phyloP scores from a whole-genome alignment of 164 flowering plant genomes.

The Tetrastigma voinierianum region DNA sequence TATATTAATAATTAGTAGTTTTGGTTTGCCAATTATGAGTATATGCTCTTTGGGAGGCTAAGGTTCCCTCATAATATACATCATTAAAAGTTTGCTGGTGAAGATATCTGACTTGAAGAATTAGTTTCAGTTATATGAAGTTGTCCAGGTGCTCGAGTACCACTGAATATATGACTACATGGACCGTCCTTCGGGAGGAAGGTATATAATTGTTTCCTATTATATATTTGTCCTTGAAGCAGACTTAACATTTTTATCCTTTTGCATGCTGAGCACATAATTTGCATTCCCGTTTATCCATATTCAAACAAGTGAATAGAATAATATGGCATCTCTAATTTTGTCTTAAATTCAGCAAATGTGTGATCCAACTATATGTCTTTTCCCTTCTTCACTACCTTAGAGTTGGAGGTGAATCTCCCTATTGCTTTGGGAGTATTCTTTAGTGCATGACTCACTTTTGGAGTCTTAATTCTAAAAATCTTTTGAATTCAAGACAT shows the following conservation, averaged over 20 bases:
- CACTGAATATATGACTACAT: constrained; percentile 68
- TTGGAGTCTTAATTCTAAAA: no score
- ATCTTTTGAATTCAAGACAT: no score
- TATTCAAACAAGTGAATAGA: not conserved
- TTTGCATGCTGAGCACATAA: not conserved
- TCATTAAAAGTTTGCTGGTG: constrained; percentile 90
- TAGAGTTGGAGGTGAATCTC: no score
- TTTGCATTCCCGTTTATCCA: not conserved
- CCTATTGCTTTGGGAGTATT: no score
- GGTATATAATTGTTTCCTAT: constrained; percentile 39
- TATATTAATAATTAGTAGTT: not conserved
- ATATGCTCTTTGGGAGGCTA: constrained; percentile 93
- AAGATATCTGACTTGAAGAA: constrained; percentile 72
- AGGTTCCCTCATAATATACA: constrained; percentile 95
- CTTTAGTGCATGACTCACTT: no score
- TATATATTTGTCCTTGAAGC: not conserved
- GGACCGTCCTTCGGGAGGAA: constrained; percentile 90
- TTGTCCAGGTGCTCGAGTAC: constrained; percentile 86
- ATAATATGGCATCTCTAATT: not conserved
- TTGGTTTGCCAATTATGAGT: constrained; percentile 44
- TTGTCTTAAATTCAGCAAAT: not conserved
- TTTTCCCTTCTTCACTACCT: no score
- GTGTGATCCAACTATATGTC: not conserved
- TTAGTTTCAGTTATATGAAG: constrained; percentile 61
- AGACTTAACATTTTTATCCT: not conserved